These are phyloP conservation scores for Elsinoe necatrix DNA, from an alignment of 2,329 filamentous ascomycete species.

Conservation along the genomic window DNA sequence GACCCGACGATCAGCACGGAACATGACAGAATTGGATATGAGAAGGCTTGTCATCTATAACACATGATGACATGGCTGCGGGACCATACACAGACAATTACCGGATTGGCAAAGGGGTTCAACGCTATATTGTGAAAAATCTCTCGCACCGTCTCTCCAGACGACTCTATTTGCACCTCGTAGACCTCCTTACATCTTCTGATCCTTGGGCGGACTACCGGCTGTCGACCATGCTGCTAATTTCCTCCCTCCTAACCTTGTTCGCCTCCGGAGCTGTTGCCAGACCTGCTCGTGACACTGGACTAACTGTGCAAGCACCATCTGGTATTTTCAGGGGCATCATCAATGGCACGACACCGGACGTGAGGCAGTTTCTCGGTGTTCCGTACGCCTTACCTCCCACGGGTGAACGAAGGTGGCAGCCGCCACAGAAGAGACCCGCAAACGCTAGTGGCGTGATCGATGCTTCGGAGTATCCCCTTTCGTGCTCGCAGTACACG, in stretches of 20 bases:
- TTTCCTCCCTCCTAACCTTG: background rate
- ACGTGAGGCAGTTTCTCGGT: slow-evolving; percentile 22
- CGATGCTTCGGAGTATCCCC: slow-evolving; percentile 23
- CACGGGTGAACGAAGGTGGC: slow-evolving; percentile 21
- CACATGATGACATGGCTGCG: background rate
- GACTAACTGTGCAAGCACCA: slow-evolving; percentile 13
- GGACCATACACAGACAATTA: background rate
- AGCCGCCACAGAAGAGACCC: slow-evolving; percentile 19
- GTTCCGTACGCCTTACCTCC: slow-evolving; percentile 24
- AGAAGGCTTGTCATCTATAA: background rate
- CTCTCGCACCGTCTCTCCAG: too few species aligned
- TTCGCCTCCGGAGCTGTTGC: background rate
- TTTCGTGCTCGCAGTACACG: slow-evolving; percentile 25
- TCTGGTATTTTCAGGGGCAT: slow-evolving; percentile 18
- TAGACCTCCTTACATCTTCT: too few species aligned
- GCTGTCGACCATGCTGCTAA: background rate
- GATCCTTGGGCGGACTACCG: too few species aligned
- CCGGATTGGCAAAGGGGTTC: too few species aligned
- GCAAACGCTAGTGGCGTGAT: slow-evolving; percentile 14
- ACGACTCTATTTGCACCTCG: too few species aligned
- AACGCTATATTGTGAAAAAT: too few species aligned
- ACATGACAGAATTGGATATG: background rate
- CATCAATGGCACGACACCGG: slow-evolving; percentile 16
- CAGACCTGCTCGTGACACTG: background rate
- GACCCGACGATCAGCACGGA: background rate